A percentile compares a stretch with the other conserved stretches of the same genome.
Evolutionary conservation across 345 rosid genomes (phyloP).

Genomic region (Luvunga scandens): DNA sequence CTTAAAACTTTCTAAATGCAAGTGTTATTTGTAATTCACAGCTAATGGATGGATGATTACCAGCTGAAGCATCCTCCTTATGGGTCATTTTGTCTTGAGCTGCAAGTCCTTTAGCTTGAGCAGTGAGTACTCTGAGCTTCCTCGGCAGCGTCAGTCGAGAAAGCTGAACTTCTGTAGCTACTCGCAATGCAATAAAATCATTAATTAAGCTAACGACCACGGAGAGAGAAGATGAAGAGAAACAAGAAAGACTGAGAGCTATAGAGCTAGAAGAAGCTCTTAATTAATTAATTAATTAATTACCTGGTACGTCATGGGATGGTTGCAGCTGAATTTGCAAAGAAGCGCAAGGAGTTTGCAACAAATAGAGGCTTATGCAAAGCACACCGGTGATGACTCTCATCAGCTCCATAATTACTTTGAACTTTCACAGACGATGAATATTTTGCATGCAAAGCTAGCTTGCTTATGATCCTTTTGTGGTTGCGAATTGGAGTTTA

Average conservation of each 20-base stretch:
- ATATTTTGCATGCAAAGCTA: not conserved
- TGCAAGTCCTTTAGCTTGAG: not conserved
- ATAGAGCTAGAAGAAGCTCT: not conserved
- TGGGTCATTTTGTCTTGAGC: not conserved
- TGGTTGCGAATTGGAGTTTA: not conserved
- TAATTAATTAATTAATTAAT: not conserved
- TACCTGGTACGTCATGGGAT: constrained; percentile 14
- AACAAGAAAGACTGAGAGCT: not conserved
- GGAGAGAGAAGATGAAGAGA: not conserved
- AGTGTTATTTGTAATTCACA: not conserved
- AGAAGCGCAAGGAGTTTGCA: constrained; percentile 16
- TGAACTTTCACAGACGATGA: not conserved
- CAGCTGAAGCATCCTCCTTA: constrained; percentile 8
- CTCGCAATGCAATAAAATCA: not conserved
- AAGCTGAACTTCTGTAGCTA: not conserved
- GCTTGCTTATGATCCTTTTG: not conserved
- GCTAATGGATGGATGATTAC: not conserved
- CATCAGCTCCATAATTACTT: constrained; percentile 17
- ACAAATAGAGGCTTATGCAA: constrained; percentile 12
- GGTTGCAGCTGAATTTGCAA: constrained; percentile 6
- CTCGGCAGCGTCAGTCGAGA: not conserved
- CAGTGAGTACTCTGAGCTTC: not conserved
- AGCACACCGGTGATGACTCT: constrained; percentile 12
- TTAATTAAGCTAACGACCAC: not conserved
- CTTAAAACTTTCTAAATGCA: too few relatives aligned